A percentile compares a stretch with the other conserved stretches of the same genome.
Evolutionary conservation across 495 filamentous ascomycete species (phyloP).

Genomic region (Talaromyces liani): DNA sequence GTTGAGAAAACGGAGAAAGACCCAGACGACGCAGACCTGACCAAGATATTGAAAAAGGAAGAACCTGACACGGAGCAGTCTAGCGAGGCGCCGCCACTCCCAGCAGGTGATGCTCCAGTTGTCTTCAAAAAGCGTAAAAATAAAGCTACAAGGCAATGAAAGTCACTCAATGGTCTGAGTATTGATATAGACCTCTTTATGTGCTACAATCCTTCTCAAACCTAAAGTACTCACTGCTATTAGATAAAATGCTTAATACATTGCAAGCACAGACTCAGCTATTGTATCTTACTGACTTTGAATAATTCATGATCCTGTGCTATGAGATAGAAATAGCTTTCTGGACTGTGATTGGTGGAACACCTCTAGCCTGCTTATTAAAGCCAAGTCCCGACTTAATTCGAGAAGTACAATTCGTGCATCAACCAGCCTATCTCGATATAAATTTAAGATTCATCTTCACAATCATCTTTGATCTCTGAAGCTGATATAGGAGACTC

Average conservation of each 20-base stretch:
- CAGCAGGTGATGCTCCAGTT: slow-evolving; percentile 35
- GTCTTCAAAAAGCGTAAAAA: slow-evolving; percentile 91
- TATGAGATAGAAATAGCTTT: not conserved
- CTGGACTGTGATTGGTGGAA: not conserved
- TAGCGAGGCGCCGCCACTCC: slow-evolving; percentile 8
- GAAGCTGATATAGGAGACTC: not conserved
- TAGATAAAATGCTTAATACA: too few species aligned
- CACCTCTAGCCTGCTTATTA: not conserved
- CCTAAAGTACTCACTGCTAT: too few species aligned
- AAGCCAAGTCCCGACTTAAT: not conserved
- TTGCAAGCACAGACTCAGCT: not conserved
- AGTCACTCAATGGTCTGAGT: not conserved
- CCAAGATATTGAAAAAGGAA: slow-evolving; percentile 29
- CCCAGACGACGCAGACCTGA: slow-evolving; percentile 15
- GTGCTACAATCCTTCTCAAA: not conserved
- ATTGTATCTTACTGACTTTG: not conserved
- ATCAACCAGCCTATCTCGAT: not conserved
- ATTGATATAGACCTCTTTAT: not conserved
- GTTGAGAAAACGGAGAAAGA: slow-evolving; percentile 14
- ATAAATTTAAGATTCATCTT: not conserved
- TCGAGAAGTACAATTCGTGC: not conserved
- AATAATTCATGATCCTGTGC: not conserved
- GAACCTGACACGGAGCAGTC: slow-evolving; percentile 31
- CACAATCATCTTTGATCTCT: not conserved
- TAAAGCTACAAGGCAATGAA: slow-evolving; percentile 53